Evolutionary conservation across 345 rosid genomes (phyloP).

Genomic region (Physaria fendleri): DNA sequence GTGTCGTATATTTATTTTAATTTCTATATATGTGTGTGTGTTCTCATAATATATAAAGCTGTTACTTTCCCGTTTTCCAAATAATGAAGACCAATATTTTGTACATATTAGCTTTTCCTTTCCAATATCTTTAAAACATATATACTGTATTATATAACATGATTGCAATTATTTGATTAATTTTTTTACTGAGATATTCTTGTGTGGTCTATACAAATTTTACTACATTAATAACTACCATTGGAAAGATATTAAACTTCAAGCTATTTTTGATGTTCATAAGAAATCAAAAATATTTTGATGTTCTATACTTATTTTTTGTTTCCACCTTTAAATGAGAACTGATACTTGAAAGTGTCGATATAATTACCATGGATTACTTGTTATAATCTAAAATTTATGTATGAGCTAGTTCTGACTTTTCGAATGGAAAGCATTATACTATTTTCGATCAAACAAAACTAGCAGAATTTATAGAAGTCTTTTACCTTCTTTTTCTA

Average conservation of each 20-base stretch:
- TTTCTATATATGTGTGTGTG: not conserved
- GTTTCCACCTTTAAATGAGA: not conserved
- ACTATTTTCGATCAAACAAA: not conserved
- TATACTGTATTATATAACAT: not conserved
- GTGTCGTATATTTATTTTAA: slow-evolving; percentile 2
- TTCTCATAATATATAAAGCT: not conserved
- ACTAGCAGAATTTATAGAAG: not conserved
- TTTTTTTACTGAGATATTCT: not conserved
- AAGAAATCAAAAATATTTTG: too few species aligned
- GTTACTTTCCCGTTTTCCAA: slow-evolving; percentile 2
- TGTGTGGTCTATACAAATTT: not conserved
- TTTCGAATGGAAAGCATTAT: not conserved
- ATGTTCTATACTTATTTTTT: not conserved
- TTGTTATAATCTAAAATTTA: not conserved
- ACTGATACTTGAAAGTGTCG: too few species aligned
- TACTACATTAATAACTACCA: not conserved
- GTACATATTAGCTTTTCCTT: slow-evolving; percentile 10
- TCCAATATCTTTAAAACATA: not conserved
- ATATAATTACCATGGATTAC: not conserved
- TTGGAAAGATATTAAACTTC: not conserved
- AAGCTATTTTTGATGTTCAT: too few species aligned
- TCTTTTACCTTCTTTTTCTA: too few species aligned
- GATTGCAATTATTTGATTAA: not conserved
- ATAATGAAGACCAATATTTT: slow-evolving; percentile 13
- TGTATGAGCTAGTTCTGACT: not conserved